Base-by-base conservation (phyloP, 352 stramenopile genomes). In the Ophiocytium majus region DNA sequence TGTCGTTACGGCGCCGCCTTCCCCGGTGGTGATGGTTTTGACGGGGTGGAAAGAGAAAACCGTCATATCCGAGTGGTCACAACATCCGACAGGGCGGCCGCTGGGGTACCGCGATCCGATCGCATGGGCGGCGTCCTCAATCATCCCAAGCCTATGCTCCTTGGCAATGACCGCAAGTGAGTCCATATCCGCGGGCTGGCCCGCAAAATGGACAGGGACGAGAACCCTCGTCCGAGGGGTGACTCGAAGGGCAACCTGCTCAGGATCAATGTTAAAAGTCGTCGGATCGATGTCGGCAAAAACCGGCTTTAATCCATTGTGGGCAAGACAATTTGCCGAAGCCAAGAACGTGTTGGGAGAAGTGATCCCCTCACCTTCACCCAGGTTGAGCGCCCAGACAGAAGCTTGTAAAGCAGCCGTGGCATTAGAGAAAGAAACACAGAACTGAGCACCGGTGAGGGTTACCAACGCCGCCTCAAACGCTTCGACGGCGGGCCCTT, bases 331-430 rank as follows among this genome's bases (percentile, higher is more conserved):
- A 28, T 71, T 71, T 23, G 57, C 57, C 23, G 57, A 71, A 23
- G 57, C 57, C 57, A 28, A 23, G 28, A 71, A 71, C 28, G 57
- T 71, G 28, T 23, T 71, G 23, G 57, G 57, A 23, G 57, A 23
- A 71, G 57, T 71, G 57, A 71, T 71, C 19, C 57, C 19, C 23
- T 71, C 57, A 71, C 57, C 57, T 71, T 71, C 57, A 23, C 28
- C 28, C 28, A 71, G 28, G 57, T 28, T 28, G 28, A 71, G 23
- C 19, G 57, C 57, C 23, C 23, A 28, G 19, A 71, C 23, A 23
- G 57, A 28, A 23, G 28, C 23, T 23, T 71, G 57, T 28, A 71
- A 71, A 28, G 57, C 57, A 23, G 57, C 57, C 19, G 57, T 71
- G 57, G 19, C 57, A 71, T 71, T 71, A 23, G 57, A 71, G 28